Percentiles rank a stretch among this genome's conserved stretches.
These are phyloP conservation scores for Leptomonas seymouri DNA, from an alignment of 208 protist species.

Conservation along the genomic window DNA sequence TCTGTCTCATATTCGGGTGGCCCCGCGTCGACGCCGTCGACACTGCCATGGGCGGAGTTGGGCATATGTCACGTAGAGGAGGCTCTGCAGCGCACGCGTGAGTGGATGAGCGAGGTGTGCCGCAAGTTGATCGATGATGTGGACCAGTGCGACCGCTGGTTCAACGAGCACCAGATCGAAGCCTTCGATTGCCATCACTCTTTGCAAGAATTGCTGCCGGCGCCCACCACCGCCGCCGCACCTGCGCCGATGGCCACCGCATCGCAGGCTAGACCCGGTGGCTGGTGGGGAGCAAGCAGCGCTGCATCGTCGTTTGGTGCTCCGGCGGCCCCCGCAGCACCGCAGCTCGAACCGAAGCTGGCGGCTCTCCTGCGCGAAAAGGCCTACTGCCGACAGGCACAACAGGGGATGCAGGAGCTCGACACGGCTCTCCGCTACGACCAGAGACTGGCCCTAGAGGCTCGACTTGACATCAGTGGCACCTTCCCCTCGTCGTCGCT, in stretches of 20 bases:
- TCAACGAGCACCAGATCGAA: constrained; percentile 47
- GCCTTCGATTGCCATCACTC: constrained; percentile 70
- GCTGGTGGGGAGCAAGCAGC: constrained; percentile 8
- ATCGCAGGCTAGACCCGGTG: not conserved
- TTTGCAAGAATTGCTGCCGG: constrained; percentile 51
- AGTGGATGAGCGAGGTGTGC: constrained; percentile 69
- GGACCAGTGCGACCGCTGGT: constrained; percentile 66
- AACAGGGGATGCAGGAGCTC: constrained; percentile 47
- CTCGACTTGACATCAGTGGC: constrained; percentile 49
- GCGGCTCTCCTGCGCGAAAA: constrained; percentile 42
- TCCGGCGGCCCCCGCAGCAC: not conserved
- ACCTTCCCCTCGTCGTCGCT: constrained; percentile 45
- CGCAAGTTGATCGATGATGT: constrained; percentile 55
- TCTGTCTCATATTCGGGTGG: not conserved
- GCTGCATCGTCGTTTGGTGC: not conserved
- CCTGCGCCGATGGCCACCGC: constrained; percentile 5
- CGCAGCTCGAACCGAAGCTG: constrained; percentile 35
- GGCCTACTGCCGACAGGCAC: constrained; percentile 32
- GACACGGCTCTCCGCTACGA: constrained; percentile 60
- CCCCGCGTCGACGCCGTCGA: constrained; percentile 7
- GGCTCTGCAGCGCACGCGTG: constrained; percentile 47
- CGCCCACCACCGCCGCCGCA: constrained; percentile 4
- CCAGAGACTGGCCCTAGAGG: constrained; percentile 70
- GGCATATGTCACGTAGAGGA: constrained; percentile 54
- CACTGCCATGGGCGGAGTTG: constrained; percentile 52